These are phyloP conservation scores for Sisymbrium irio DNA, from an alignment of 345 rosid genomes.

Conservation along the genomic window DNA sequence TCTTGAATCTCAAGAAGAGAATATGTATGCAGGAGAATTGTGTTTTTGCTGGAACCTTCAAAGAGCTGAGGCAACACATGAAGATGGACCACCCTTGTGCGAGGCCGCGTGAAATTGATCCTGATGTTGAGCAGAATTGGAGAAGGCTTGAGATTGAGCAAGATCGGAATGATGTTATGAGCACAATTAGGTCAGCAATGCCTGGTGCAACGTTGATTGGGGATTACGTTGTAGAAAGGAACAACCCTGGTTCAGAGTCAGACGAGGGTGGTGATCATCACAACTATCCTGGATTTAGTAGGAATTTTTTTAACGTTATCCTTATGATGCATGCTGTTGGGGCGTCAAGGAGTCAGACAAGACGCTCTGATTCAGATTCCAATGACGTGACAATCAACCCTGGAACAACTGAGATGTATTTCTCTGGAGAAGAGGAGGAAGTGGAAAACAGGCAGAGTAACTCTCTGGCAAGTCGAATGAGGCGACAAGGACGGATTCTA, in stretches of 20 bases:
- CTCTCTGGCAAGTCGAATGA: slow-evolving; percentile 65
- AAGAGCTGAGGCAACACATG: slow-evolving; percentile 95
- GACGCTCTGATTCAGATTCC: slow-evolving; percentile 40
- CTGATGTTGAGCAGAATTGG: slow-evolving; percentile 79
- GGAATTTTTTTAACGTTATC: slow-evolving; percentile 62
- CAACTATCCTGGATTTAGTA: slow-evolving; percentile 45
- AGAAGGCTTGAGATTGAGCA: slow-evolving; percentile 72
- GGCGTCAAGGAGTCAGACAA: slow-evolving; percentile 43
- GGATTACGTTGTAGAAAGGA: slow-evolving; percentile 79
- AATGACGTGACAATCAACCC: slow-evolving; percentile 18
- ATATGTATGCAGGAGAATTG: slow-evolving; percentile 95
- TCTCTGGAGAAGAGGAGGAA: slow-evolving; percentile 39
- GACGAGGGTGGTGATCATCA: slow-evolving; percentile 46
- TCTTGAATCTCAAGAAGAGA: slow-evolving; percentile 69
- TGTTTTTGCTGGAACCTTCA: slow-evolving; percentile 65
- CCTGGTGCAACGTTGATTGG: slow-evolving; percentile 86
- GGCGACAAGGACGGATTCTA: slow-evolving; percentile 59
- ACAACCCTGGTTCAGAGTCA: slow-evolving; percentile 41
- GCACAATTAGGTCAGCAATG: slow-evolving; percentile 82
- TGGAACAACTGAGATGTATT: slow-evolving; percentile 34
- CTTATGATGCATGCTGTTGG: slow-evolving; percentile 78
- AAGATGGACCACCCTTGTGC: slow-evolving; percentile 72
- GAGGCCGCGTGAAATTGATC: slow-evolving; percentile 78
- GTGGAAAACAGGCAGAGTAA: slow-evolving; percentile 36
- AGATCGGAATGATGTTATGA: slow-evolving; percentile 68